Evolutionary conservation across 768 basidiomycete species (phyloP).

Genomic region (Termitomyces sp.): DNA sequence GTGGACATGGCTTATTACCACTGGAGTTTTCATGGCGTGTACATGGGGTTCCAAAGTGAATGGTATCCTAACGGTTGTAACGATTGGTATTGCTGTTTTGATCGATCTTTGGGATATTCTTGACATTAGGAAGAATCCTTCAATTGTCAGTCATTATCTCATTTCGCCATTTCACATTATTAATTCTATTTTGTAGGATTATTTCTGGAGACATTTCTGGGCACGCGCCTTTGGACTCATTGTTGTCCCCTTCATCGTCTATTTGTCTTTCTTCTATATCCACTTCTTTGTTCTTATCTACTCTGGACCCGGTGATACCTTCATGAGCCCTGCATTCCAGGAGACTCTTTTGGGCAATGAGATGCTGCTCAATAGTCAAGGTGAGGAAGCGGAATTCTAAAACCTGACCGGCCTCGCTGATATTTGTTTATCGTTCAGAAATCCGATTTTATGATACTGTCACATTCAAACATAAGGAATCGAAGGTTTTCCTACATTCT

Average conservation of each 20-base stretch:
- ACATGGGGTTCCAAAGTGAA: constrained; percentile 98
- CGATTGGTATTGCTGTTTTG: constrained; percentile 86
- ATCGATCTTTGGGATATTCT: constrained; percentile 94
- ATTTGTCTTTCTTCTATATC: constrained; percentile 93
- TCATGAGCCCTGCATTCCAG: constrained; percentile 99
- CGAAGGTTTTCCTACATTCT: constrained; percentile 91
- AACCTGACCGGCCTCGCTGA: not conserved
- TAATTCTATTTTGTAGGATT: constrained; percentile 46
- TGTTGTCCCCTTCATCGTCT: constrained; percentile 80
- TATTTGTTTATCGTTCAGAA: constrained; percentile 44
- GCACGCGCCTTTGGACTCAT: constrained; percentile 86
- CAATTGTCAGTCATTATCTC: constrained; percentile 50
- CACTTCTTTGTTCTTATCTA: constrained; percentile 86
- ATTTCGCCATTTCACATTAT: constrained; percentile 1
- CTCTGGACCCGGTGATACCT: constrained; percentile 89
- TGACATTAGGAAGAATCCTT: constrained; percentile 73
- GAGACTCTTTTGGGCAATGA: constrained; percentile 92
- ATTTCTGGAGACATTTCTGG: constrained; percentile 84
- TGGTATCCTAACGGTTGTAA: constrained; percentile 83
- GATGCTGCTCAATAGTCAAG: constrained; percentile 85
- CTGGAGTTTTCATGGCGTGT: constrained; percentile 92
- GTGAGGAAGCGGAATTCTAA: constrained; percentile 33
- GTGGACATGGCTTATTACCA: constrained; percentile 92
- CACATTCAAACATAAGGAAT: constrained; percentile 85
- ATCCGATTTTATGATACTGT: constrained; percentile 90